Conservation (phyloP, 495 filamentous ascomycete genomes). For the Wilcoxina mikolae region DNA sequence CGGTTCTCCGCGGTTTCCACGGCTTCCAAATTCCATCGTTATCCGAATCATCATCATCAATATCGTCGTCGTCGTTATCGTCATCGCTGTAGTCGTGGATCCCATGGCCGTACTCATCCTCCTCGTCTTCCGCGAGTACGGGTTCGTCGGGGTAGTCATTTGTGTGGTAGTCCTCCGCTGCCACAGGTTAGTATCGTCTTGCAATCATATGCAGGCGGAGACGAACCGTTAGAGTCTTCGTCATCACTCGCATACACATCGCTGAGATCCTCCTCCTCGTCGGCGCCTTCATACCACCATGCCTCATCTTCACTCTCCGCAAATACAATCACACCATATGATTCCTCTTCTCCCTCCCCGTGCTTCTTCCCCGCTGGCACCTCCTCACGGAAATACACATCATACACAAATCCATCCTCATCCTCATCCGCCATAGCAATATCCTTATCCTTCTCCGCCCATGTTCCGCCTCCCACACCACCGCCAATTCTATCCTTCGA, state of each 20-base stretch:
- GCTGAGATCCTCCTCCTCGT: constrained; percentile 21
- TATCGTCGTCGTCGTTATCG: neutral
- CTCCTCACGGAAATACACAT: constrained; percentile 27
- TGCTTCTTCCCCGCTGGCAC: constrained; percentile 8
- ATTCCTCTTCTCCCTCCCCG: constrained; percentile 8
- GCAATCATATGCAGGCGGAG: neutral
- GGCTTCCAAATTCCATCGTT: neutral
- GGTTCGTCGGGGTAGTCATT: constrained; percentile 28
- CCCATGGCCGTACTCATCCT: constrained; percentile 12
- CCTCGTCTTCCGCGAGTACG: constrained; percentile 17
- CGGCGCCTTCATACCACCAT: constrained; percentile 28
- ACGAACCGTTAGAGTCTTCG: constrained; percentile 25
- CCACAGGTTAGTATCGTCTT: constrained; percentile 1
- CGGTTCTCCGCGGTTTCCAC: neutral
- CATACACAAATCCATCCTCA: constrained; percentile 26
- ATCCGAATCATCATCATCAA: neutral
- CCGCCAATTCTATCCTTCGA: constrained; percentile 19
- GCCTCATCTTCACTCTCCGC: constrained; percentile 26
- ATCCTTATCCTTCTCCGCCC: constrained; percentile 16
- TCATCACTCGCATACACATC: constrained; percentile 24
- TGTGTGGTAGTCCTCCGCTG: constrained; percentile 28
- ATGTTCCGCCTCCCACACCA: constrained; percentile 24
- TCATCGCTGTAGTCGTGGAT: neutral
- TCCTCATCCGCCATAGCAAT: constrained; percentile 15
- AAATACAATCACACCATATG: constrained; percentile 27